Evolutionary conservation across 1,139 yeast genomes (phyloP).

Genomic region (Debaryomycetaceae sp.): DNA sequence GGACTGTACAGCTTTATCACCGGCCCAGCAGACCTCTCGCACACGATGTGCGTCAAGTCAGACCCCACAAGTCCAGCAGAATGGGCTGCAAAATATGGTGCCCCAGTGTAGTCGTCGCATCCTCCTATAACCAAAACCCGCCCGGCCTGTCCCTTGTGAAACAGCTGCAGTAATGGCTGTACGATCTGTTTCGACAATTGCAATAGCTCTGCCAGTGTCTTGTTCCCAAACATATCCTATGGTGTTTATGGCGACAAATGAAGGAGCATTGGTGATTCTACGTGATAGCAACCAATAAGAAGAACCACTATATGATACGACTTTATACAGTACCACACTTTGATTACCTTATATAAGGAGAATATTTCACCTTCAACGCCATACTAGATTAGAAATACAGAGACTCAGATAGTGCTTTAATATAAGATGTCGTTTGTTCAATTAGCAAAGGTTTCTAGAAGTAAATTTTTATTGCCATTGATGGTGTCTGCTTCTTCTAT

Average conservation of each 20-base stretch:
- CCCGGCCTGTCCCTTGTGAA: slow-evolving; percentile 94
- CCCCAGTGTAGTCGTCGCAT: slow-evolving; percentile 93
- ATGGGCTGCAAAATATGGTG: slow-evolving; percentile 87
- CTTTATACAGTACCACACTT: background rate
- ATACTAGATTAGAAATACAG: too few relatives aligned
- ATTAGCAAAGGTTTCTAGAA: slow-evolving; percentile 18
- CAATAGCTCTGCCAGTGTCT: slow-evolving; percentile 46
- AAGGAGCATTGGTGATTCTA: background rate
- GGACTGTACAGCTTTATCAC: slow-evolving; percentile 89
- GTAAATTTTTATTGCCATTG: slow-evolving; percentile 33
- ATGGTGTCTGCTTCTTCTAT: slow-evolving; percentile 52
- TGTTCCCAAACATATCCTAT: slow-evolving; percentile 22
- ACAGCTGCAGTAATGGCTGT: slow-evolving; percentile 71
- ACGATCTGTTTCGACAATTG: slow-evolving; percentile 51
- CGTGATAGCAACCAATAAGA: slow-evolving; percentile 3
- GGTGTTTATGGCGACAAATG: background rate
- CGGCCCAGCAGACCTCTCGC: slow-evolving; percentile 74
- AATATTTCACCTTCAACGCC: background rate
- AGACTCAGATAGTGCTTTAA: too few relatives aligned
- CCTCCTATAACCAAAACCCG: slow-evolving; percentile 88
- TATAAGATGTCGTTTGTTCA: slow-evolving; percentile 14
- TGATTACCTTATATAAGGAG: slow-evolving; percentile 1
- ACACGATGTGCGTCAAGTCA: slow-evolving; percentile 83
- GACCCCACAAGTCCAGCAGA: slow-evolving; percentile 85
- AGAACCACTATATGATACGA: background rate